A percentile compares a stretch with the other conserved stretches of the same genome.
Evolutionary conservation across 2,329 filamentous ascomycete species (phyloP).

Genomic region (Metarhizium rileyi): DNA sequence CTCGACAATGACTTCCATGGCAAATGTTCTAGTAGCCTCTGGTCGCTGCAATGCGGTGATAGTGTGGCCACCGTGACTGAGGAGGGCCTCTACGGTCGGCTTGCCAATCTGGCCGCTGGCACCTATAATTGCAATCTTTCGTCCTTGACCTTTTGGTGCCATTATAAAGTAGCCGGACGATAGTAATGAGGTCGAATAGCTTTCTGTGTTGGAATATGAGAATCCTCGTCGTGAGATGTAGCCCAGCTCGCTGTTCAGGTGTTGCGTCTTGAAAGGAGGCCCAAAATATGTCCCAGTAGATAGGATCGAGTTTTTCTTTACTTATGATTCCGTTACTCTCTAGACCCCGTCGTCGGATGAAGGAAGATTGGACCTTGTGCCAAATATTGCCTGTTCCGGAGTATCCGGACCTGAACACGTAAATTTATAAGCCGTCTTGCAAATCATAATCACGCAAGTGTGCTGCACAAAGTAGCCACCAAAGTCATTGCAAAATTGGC

Average conservation of each 20-base stretch:
- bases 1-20: conserved; percentile 26
- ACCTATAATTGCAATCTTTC: conserved; percentile 20
- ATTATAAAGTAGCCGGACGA: background rate
- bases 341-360: no score
- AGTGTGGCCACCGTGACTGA: conserved; percentile 33
- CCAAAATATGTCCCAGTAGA: no score
- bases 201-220: no score
- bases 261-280: no score
- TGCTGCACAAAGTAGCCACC: background rate
- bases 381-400: background rate
- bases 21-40: conserved; percentile 30
- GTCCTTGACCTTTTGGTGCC: conserved; percentile 8
- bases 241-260: background rate
- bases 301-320: no score
- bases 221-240: background rate
- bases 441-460: background rate
- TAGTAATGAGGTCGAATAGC: no score
- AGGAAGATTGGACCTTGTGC: background rate
- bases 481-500: background rate
- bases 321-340: no score
- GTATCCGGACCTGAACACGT: background rate
- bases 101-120: conserved; percentile 29
- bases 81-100: conserved; percentile 26
- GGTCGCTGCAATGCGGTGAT: conserved; percentile 40
- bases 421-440: background rate